Conservation (phyloP, 768 basidiomycete genomes). For the Phlegmacium glaucopus region DNA sequence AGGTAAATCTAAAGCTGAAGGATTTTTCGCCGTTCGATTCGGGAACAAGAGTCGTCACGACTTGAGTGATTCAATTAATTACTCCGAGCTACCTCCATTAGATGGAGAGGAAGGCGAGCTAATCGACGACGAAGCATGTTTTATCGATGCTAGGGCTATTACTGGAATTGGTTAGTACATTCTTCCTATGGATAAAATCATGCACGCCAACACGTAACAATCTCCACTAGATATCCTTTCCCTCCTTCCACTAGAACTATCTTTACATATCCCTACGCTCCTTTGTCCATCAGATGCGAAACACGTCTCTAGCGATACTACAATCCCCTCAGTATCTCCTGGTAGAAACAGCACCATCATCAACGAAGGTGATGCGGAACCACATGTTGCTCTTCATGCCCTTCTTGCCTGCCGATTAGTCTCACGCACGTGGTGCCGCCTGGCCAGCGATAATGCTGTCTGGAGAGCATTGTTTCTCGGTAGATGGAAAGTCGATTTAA, state of each 20-base stretch:
- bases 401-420: conserved; percentile 52
- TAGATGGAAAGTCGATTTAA: conserved; percentile 39
- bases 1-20: conserved; percentile 22
- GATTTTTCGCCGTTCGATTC: conserved; percentile 16
- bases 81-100: conserved; percentile 61
- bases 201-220: conserved; percentile 13
- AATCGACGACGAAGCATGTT: conserved; percentile 81
- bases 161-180: conserved; percentile 51
- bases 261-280: conserved; percentile 66
- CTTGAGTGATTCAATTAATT: conserved; percentile 40
- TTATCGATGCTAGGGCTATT: conserved; percentile 54
- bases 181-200: conserved; percentile 4
- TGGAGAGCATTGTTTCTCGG: conserved; percentile 70
- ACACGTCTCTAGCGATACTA: conserved; percentile 14
- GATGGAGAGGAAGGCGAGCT: conserved; percentile 87
- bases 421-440: conserved; percentile 56
- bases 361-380: conserved; percentile 20
- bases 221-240: conserved; percentile 47
- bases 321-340: conserved; percentile 26
- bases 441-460: conserved; percentile 71
- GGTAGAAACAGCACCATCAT: conserved; percentile 19
- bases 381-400: conserved; percentile 27
- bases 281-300: conserved; percentile 45
- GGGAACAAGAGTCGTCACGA: conserved; percentile 24
- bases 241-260: conserved; percentile 73